Base-by-base conservation (phyloP, 2,329 filamentous ascomycete genomes). In the Colletotrichum caudatum region DNA sequence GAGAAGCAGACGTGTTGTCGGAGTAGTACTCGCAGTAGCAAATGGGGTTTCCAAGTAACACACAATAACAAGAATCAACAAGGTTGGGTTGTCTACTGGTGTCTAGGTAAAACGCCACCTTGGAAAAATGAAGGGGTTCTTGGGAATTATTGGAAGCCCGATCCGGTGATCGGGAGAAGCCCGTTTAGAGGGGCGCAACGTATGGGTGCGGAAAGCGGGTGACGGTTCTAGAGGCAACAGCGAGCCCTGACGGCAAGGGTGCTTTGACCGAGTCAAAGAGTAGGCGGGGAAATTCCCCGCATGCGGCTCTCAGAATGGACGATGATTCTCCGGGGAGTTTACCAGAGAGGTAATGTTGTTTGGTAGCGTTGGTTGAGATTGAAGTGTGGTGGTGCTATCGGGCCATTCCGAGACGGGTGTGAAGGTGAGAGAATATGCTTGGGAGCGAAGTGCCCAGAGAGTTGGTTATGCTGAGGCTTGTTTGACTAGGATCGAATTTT, bases 211-310 rank as follows among this genome's bases (percentile, higher is more conserved):
- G 59, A 50, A 61, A 61, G 39, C 16, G 18, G 61, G 62, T 23
- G 26, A 48, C 11, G 26, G 37, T 54, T 60, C 46, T 35, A 65
- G 56, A 68, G 64, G 54, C 59, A 72, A 68, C 56, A 69, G 72
- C 72, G 57, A 69, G 58, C 70, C 70, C 66, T 64, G 64, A 46
- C 65, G 23, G 51, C 26, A 16, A 68, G 66, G 70, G 70, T 74
- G 66, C 73, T 74, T 74, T 73, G 73, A 74, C 73, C 71, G 73
- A 67, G 73, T 74, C 73, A 73, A 74, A 69, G 71, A 71, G 44
- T 71, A 66, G 63, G 73, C 73, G 73, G 73, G 73, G 73, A 73
- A 73, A 68, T 68, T 74, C 73, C 73, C 73, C 73, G 73, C 73
- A 74, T 74, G 73, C 73, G 73, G 73, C 51, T 73, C 68, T 73